phyloP scores from a whole-genome alignment of 2,329 filamentous ascomycete genomes.

The Epichloe typhina region DNA sequence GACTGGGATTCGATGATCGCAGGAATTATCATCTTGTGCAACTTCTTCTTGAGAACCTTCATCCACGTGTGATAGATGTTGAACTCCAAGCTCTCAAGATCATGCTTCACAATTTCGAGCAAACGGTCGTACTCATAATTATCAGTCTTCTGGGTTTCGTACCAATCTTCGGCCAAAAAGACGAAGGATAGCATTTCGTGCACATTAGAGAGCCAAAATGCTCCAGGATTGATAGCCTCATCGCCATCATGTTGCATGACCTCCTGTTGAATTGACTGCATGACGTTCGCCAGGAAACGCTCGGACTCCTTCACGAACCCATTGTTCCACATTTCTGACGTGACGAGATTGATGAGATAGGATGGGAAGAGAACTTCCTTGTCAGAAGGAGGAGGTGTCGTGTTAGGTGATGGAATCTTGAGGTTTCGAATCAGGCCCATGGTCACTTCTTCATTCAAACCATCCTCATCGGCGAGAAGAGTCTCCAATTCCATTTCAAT shows the following conservation, averaged over 20 bases:
- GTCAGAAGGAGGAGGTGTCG: slow-evolving; percentile 81
- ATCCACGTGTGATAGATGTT: slow-evolving; percentile 99
- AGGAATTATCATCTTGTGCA: slow-evolving; percentile 99
- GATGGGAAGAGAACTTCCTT: slow-evolving; percentile 98
- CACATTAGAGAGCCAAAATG: slow-evolving; percentile 98
- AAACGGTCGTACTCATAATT: slow-evolving; percentile 98
- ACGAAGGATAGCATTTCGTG: slow-evolving; percentile 99
- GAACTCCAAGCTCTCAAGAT: slow-evolving; percentile 95
- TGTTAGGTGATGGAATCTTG: slow-evolving; percentile 83
- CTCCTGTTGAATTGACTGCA: slow-evolving; percentile 98
- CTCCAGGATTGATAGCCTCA: slow-evolving; percentile 89
- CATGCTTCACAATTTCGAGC: slow-evolving; percentile 97
- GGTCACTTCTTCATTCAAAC: slow-evolving; percentile 90
- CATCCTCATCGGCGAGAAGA: slow-evolving; percentile 87
- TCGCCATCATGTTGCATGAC: slow-evolving; percentile 98
- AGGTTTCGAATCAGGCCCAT: slow-evolving; percentile 92
- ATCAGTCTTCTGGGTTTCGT: slow-evolving; percentile 97
- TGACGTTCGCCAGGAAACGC: slow-evolving; percentile 95
- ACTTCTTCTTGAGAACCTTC: slow-evolving; percentile 98
- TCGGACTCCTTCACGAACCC: slow-evolving; percentile 99
- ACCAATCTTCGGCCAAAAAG: slow-evolving; percentile 98
- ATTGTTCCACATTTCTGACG: slow-evolving; percentile 99
- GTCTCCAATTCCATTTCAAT: slow-evolving; percentile 92
- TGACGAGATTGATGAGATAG: slow-evolving; percentile 97
- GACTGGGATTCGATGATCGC: slow-evolving; percentile 99